Percentiles rank a stretch among this genome's conserved stretches.
These are phyloP conservation scores for Lithospermum erythrorhizon DNA, from an alignment of 257 asterid species.

Conservation along the genomic window DNA sequence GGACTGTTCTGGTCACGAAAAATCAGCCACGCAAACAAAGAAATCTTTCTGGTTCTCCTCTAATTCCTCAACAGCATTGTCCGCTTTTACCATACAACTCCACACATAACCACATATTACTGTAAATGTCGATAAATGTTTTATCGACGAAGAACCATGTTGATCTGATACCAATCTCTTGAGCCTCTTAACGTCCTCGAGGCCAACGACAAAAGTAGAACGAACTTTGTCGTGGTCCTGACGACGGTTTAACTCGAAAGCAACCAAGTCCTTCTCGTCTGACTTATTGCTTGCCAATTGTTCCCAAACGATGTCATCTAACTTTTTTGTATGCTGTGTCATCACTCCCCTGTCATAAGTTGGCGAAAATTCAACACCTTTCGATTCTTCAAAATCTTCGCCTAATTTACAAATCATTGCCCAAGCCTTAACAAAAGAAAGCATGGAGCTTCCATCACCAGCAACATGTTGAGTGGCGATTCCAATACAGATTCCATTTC, in stretches of 20 bases:
- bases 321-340: slow-evolving; percentile 19
- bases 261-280: slow-evolving; percentile 4
- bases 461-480: slow-evolving; percentile 34
- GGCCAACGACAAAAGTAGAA: slow-evolving; percentile 22
- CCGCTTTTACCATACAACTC: slow-evolving; percentile 26
- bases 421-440: slow-evolving; percentile 37
- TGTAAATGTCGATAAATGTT: slow-evolving; percentile 23
- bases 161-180: slow-evolving; percentile 10
- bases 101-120: slow-evolving; percentile 29
- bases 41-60: slow-evolving; percentile 32
- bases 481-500: slow-evolving; percentile 28
- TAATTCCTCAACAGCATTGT: slow-evolving; percentile 1
- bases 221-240: slow-evolving; percentile 23
- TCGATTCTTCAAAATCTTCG: slow-evolving; percentile 14
- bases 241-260: slow-evolving; percentile 20
- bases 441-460: slow-evolving; percentile 37
- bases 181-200: slow-evolving; percentile 24
- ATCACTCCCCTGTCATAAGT: slow-evolving; percentile 23
- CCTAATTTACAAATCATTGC: slow-evolving; percentile 20
- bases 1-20: slow-evolving; percentile 32
- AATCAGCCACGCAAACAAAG: slow-evolving; percentile 31
- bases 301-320: slow-evolving; percentile 28
- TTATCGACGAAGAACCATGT: slow-evolving; percentile 12
- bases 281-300: neutral
- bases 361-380: slow-evolving; percentile 13